phyloP scores from a whole-genome alignment of 2,329 filamentous ascomycete species.

The Cercospora brassicicola region DNA sequence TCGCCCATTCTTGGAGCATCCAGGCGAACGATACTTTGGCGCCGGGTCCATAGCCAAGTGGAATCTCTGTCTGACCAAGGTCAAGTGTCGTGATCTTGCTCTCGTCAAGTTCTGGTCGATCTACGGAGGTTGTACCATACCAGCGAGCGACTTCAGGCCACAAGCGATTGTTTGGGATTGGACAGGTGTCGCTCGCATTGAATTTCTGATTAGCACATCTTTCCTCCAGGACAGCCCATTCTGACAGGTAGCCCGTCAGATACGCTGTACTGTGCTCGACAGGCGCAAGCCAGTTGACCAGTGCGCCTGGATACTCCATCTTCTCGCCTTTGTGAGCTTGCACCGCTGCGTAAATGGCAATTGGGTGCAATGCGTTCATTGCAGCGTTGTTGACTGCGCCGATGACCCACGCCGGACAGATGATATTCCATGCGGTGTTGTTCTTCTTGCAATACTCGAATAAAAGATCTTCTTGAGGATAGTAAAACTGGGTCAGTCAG shows the following conservation, averaged over 20 bases:
- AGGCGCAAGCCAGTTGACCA: conserved; percentile 48
- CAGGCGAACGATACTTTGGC: conserved; percentile 44
- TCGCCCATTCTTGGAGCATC: conserved; percentile 50
- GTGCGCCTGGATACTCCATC: conserved; percentile 49
- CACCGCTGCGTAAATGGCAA: conserved; percentile 54
- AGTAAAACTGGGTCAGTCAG: conserved; percentile 49
- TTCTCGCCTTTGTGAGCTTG: conserved; percentile 45
- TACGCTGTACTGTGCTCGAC: conserved; percentile 47
- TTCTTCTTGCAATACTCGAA: conserved; percentile 45
- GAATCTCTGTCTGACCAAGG: conserved; percentile 23
- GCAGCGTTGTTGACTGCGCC: conserved; percentile 52
- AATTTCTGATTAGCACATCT: conserved; percentile 44
- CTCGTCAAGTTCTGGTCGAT: conserved; percentile 32
- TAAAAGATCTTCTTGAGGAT: conserved; percentile 54
- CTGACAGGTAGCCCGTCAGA: conserved; percentile 52
- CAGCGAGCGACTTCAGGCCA: conserved; percentile 51
- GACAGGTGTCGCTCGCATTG: conserved; percentile 50
- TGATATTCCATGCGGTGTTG: conserved; percentile 48
- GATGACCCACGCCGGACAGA: conserved; percentile 49
- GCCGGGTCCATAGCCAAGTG: conserved; percentile 48
- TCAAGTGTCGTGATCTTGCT: conserved; percentile 31
- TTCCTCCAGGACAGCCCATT: conserved; percentile 52
- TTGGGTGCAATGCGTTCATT: conserved; percentile 53
- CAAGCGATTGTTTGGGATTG: conserved; percentile 51
- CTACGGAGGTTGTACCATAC: conserved; percentile 36